Evolutionary conservation across 2,329 filamentous ascomycete genomes (phyloP).

Genomic region (Neofusicoccum parvum): DNA sequence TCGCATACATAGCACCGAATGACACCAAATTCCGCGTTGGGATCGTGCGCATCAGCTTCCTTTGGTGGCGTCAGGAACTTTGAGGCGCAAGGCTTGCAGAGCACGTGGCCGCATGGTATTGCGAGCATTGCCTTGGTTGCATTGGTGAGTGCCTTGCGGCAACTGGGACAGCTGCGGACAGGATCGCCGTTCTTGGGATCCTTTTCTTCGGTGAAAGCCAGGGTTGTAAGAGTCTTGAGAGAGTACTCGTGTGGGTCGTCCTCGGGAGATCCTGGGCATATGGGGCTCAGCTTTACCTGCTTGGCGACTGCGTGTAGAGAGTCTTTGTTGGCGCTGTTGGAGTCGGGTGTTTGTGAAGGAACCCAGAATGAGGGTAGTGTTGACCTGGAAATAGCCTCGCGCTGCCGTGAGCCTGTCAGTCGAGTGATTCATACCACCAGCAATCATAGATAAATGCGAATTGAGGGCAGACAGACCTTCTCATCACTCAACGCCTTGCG

Average conservation of each 20-base stretch:
- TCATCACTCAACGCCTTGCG: conserved; percentile 72
- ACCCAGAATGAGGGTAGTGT: conserved; percentile 90
- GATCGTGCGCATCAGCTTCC: conserved; percentile 61
- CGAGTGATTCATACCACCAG: not conserved
- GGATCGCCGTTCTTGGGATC: conserved; percentile 52
- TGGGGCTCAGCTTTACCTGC: conserved; percentile 66
- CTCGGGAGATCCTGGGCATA: conserved; percentile 74
- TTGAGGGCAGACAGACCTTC: conserved; percentile 51
- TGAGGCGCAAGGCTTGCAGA: conserved; percentile 81
- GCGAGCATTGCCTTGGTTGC: conserved; percentile 79
- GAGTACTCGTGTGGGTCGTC: conserved; percentile 72
- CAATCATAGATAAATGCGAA: not conserved
- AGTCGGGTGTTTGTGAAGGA: conserved; percentile 74
- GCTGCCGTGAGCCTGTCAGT: not conserved
- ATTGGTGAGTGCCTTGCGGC: conserved; percentile 80
- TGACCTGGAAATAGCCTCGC: conserved; percentile 2
- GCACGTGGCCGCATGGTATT: conserved; percentile 87
- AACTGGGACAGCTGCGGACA: conserved; percentile 74
- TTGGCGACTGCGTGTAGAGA: conserved; percentile 50
- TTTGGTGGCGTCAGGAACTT: conserved; percentile 68
- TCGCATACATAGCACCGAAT: conserved; percentile 87
- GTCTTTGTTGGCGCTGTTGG: conserved; percentile 51
- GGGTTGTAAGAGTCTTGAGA: conserved; percentile 73
- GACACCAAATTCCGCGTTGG: conserved; percentile 46
- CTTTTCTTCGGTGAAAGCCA: conserved; percentile 76